Percentiles rank a stretch among this genome's conserved stretches.
Evolutionary conservation across 1,139 yeast species (phyloP).

Genomic region (Lodderomyces elongisporus): DNA sequence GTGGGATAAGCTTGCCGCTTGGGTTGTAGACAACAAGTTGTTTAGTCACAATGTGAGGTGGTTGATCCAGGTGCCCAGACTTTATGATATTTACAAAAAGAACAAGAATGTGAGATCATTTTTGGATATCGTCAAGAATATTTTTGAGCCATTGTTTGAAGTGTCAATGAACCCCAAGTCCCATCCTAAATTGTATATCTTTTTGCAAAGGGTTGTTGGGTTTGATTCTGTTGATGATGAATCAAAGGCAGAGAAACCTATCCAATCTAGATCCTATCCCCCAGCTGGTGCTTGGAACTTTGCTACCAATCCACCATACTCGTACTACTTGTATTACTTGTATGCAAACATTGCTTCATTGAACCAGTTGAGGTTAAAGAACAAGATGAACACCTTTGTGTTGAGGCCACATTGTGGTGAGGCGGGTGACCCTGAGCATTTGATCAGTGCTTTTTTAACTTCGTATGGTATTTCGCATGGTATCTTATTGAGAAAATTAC

Average conservation of each 20-base stretch:
- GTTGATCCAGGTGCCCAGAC: conserved; percentile 92
- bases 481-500: conserved; percentile 83
- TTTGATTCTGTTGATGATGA: conserved; percentile 99
- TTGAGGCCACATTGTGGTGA: conserved; percentile 98
- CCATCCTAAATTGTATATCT: conserved; percentile 84
- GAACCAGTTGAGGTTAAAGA: conserved; percentile 70
- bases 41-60: conserved; percentile 94
- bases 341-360: conserved; percentile 82
- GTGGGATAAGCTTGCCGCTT: conserved; percentile 92
- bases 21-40: conserved; percentile 92
- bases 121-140: conserved; percentile 69
- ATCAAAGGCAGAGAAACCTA: conserved; percentile 79
- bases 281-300: conserved; percentile 77
- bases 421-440: conserved; percentile 98
- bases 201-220: conserved; percentile 91
- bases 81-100: conserved; percentile 83
- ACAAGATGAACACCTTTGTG: conserved; percentile 83
- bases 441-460: conserved; percentile 82
- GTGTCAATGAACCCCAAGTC: conserved; percentile 78
- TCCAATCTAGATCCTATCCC: conserved; percentile 72
- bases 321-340: conserved; percentile 85
- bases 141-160: conserved; percentile 89
- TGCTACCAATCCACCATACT: conserved; percentile 88
- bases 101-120: conserved; percentile 66
- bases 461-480: conserved; percentile 96